Evolutionary conservation across 1,139 yeast species (phyloP), one percentile per base, ranked within the genome.

Genomic region (Arxiozyma slooffiae): DNA sequence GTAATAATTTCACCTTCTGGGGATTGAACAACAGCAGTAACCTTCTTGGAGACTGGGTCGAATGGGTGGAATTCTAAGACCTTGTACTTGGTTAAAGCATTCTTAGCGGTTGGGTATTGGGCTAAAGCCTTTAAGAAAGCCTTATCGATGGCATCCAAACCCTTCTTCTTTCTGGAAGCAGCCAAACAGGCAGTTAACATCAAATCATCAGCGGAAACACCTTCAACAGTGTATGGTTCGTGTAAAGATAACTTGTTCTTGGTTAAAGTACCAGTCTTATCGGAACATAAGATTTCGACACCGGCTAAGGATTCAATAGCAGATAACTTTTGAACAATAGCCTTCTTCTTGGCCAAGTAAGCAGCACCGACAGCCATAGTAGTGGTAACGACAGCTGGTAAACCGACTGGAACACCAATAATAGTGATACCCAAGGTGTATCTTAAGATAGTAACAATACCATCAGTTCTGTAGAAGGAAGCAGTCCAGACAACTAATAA

Each of bases 301-400:
- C 97, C 97, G 64, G 97, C 98, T 67, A 90, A 80, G 58, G 97
- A 89, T 79, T 90, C 97, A 76, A 90, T 90, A 62, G 97, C 97
- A 73, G 96, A 87, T 70, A 90, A 81, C 75, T 90, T 90, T 78
- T 90, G 97, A 65, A 90, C 97, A 80, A 90, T 90, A 66, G 97
- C 97, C 78, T 89, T 89, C 77, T 89, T 89, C 82, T 89, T 89
- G 68, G 97, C 97, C 70, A 90, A 81, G 87, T 89, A 89, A 71
- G 97, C 97, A 72, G 97, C 97, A 82, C 97, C 97, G 74, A 90
- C 97, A 74, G 97, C 97, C 95, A 90, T 88, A 73, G 97, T 90
- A 68, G 97, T 90, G 79, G 97, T 90, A 66, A 90, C 96, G 71
- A 90, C 97, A 73, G 96, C 97, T 74, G 97, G 97, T 71, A 90